Base-by-base conservation (phyloP, 139 green algal genomes). In the Zygnema circumcarinatum region DNA sequence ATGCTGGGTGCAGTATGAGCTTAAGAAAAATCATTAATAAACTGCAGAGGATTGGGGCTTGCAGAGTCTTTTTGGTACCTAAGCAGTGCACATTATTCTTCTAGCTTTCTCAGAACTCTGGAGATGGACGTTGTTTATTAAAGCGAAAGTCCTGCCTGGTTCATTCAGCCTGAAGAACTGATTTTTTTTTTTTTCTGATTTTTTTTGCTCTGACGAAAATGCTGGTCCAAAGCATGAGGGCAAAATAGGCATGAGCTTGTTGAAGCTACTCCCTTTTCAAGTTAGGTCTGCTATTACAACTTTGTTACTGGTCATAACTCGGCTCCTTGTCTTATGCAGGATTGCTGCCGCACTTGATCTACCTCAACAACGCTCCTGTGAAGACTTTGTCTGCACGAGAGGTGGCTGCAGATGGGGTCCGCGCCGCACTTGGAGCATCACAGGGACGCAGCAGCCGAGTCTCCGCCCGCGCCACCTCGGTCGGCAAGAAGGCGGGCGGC, bases 301-400 rank as follows among this genome's bases (percentile, higher is more conserved):
- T 72, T 35, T 35, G 56, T 29, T 72, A 35, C 56, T 72, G 56
- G 29, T 29, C 29, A 29, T 35, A 29, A 35, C 56, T 72, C 29
- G n/a, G n/a, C n/a, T n/a, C n/a, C n/a, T n/a, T n/a, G n/a, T n/a
- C n/a, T n/a, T n/a, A 20, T 35, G 33, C 79, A 86, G 83, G 83
- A 7, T 78, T 89, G 76, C 76, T 89, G 41, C 84, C 84, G 0
- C 79, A 89, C 33, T 62, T 89, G 31, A 35, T 81, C 38, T 89
- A 88, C 76, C 79, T 89, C 32, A 89, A 89, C 84, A 31, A 87
- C 56, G 29, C 54, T 29, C 74, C 81, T 0, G 32, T 87, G 41
- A 80, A 81, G 67, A 38, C 80, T 38, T 29, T 52, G 20, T 80
- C 80, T 1, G 38, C 38, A 1, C 38, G 38, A 54, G 76, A 84